Conservation (phyloP, 352 stramenopile genomes). For the Peronospora belbahrii region DNA sequence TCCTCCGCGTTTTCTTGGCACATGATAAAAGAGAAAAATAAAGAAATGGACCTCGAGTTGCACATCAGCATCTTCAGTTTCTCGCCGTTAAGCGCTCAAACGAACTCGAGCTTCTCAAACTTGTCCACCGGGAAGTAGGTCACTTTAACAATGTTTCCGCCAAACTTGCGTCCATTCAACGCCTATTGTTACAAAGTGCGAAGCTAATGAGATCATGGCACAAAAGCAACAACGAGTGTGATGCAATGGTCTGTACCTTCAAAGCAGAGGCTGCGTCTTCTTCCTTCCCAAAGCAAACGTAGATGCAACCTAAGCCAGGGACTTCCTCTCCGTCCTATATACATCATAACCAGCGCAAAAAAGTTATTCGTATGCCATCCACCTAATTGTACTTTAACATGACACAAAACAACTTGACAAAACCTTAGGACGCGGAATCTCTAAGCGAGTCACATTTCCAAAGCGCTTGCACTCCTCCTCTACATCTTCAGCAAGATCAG, state of each 20-base stretch:
- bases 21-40: constrained; percentile 14
- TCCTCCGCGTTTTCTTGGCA: constrained; percentile 13
- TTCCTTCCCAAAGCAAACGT: constrained; percentile 62
- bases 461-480: constrained; percentile 88
- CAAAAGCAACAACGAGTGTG: background rate
- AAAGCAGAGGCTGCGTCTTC: constrained; percentile 50
- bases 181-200: constrained; percentile 30
- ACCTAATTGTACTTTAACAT: background rate
- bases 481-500: constrained; percentile 84
- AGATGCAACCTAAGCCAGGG: constrained; percentile 69
- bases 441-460: constrained; percentile 52
- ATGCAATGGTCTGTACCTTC: constrained; percentile 39
- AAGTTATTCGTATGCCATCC: background rate
- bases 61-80: constrained; percentile 10
- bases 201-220: background rate
- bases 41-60: constrained; percentile 14
- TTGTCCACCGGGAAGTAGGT: constrained; percentile 68
- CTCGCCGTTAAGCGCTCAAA: constrained; percentile 21
- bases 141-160: constrained; percentile 78
- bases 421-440: constrained; percentile 82
- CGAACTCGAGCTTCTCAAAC: constrained; percentile 62
- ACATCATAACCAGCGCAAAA: constrained; percentile 1
- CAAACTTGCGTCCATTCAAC: constrained; percentile 81
- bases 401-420: constrained; percentile 1
- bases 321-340: constrained; percentile 49